phyloP scores from a whole-genome alignment of 352 stramenopile genomes.

The Lagenidium sp. region DNA sequence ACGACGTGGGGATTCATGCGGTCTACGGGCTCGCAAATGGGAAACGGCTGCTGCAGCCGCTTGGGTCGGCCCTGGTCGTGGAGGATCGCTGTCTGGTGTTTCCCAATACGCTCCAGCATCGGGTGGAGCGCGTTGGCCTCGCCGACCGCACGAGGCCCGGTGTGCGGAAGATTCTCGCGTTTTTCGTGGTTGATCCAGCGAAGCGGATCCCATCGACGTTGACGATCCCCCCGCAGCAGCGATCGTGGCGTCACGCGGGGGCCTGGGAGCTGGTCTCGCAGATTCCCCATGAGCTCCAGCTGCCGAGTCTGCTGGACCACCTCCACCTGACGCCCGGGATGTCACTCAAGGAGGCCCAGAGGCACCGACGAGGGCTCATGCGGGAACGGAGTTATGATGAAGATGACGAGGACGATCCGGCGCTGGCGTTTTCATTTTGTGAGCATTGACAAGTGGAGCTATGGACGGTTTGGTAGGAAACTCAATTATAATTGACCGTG shows the following conservation, averaged over 20 bases:
- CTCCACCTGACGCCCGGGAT: slow-evolving; percentile 9
- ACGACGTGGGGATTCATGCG: slow-evolving; percentile 6
- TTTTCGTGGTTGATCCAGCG: slow-evolving; percentile 25
- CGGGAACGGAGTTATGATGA: slow-evolving; percentile 6
- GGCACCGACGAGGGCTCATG: slow-evolving; percentile 16
- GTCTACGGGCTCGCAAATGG: slow-evolving; percentile 7
- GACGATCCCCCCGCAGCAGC: slow-evolving; percentile 20
- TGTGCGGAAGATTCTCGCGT: slow-evolving; percentile 26
- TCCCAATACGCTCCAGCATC: slow-evolving; percentile 21
- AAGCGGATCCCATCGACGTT: slow-evolving; percentile 20
- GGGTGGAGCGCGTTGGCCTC: slow-evolving; percentile 18
- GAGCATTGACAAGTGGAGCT: slow-evolving; percentile 15
- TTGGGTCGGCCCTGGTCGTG: slow-evolving; percentile 3
- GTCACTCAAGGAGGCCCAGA: slow-evolving; percentile 14
- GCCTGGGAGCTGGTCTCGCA: too few species aligned
- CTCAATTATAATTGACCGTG: too few species aligned
- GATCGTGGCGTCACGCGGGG: slow-evolving; percentile 5
- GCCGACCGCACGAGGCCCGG: slow-evolving; percentile 11
- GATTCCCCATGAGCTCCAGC: too few species aligned
- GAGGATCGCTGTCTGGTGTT: slow-evolving; percentile 18
- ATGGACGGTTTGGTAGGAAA: not conserved
- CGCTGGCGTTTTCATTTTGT: slow-evolving; percentile 13
- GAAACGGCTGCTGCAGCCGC: slow-evolving; percentile 6
- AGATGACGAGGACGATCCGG: slow-evolving; percentile 8
- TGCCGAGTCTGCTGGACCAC: too few species aligned